These are phyloP conservation scores for Cyberlindnera galapagoensis DNA, from an alignment of 805 yeast species.

Conservation along the genomic window DNA sequence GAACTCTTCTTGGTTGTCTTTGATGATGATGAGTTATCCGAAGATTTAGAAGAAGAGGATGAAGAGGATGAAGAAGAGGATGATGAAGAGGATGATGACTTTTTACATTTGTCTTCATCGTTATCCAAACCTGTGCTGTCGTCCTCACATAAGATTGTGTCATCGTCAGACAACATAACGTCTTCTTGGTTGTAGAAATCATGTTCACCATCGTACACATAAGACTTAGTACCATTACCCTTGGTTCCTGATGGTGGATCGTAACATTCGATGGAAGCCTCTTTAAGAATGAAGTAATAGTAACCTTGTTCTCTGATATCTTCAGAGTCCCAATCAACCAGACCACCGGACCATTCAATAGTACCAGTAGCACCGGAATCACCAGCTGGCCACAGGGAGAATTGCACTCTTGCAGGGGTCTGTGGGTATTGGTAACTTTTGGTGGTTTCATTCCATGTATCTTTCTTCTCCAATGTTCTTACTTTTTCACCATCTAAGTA, in stretches of 20 bases:
- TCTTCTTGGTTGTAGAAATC: conserved; percentile 42
- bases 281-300: conserved; percentile 59
- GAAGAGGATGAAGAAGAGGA: conserved; percentile 13
- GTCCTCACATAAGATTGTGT: conserved; percentile 50
- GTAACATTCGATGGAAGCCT: conserved; percentile 60
- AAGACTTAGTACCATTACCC: conserved; percentile 40
- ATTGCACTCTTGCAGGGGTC: conserved; percentile 67
- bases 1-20: too few species aligned
- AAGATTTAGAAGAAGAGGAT: conserved; percentile 10
- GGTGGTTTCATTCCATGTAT: conserved; percentile 58
- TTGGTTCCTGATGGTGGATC: conserved; percentile 57
- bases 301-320: conserved; percentile 79
- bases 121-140: conserved; percentile 66
- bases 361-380: conserved; percentile 53
- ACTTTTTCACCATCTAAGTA: conserved; percentile 58
- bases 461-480: conserved; percentile 56
- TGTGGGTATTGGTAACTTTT: conserved; percentile 57
- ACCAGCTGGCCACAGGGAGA: conserved; percentile 80
- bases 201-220: conserved; percentile 45
- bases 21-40: conserved; percentile 6
- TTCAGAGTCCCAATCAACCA: conserved; percentile 69
- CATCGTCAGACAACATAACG: conserved; percentile 56
- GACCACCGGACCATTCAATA: conserved; percentile 85
- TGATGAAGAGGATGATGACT: conserved; percentile 13
- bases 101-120: conserved; percentile 23